Conservation (phyloP, 345 rosid genomes). For the Ceriops tagal region DNA sequence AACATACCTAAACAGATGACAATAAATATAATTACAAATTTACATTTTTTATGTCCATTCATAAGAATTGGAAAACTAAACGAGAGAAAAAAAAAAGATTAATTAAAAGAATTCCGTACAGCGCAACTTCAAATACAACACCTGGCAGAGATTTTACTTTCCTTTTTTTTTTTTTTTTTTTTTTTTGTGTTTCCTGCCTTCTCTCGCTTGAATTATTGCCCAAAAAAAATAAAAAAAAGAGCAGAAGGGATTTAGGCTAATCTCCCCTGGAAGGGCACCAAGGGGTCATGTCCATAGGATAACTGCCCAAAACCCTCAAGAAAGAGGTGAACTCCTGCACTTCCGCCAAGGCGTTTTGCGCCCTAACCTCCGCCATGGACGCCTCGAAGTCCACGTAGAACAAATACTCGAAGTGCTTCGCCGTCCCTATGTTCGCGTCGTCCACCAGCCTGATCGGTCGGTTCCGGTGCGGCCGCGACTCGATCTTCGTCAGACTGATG, state of each 20-base stretch:
- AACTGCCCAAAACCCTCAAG: slow-evolving; percentile 91
- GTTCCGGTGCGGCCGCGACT: slow-evolving; percentile 86
- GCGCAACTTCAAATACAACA: no score
- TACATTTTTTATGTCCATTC: no score
- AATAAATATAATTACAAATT: no score
- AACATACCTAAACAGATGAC: no score
- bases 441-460: slow-evolving; percentile 72
- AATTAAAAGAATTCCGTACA: no score
- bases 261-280: slow-evolving; percentile 66
- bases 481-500: slow-evolving; percentile 86
- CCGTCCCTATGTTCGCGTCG: slow-evolving; percentile 71
- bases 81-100: no score
- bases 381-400: slow-evolving; percentile 95
- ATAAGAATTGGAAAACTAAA: no score
- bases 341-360: slow-evolving; percentile 94
- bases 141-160: no score
- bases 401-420: slow-evolving; percentile 87
- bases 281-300: slow-evolving; percentile 99
- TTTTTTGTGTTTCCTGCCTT: neutral
- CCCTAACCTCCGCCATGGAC: slow-evolving; percentile 88
- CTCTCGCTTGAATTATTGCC: no score
- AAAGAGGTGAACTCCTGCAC: slow-evolving; percentile 99
- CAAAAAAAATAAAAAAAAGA: no score
- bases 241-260: neutral
- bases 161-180: neutral